Percentiles rank a stretch among this genome's conserved stretches.
Conservation (phyloP, 441 rosid genomes). For the Jatropha podagrica region DNA sequence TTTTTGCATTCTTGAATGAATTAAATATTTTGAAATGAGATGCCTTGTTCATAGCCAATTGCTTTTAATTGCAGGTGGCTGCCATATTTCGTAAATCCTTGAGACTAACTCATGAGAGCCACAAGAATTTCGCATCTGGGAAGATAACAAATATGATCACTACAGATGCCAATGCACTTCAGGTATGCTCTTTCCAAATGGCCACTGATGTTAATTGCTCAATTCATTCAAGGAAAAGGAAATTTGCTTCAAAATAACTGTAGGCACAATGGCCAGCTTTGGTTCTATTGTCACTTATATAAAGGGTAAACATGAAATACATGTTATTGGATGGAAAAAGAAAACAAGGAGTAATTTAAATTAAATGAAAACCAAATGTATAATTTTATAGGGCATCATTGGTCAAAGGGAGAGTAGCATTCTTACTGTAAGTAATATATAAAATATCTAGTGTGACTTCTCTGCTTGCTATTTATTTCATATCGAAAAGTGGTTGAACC, state of each 20-base stretch:
- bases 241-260: neutral
- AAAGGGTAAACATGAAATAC: neutral
- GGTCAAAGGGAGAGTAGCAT: neutral
- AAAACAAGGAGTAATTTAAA: neutral
- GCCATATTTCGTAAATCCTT: constrained; percentile 83
- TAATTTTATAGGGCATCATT: neutral
- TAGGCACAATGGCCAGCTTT: neutral
- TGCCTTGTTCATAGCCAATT: neutral
- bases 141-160: constrained; percentile 96
- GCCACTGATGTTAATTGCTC: constrained; percentile 1
- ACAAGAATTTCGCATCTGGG: constrained; percentile 82
- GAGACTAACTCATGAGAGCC: constrained; percentile 79
- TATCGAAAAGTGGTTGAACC: neutral
- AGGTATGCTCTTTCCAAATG: constrained; percentile 44
- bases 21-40: neutral
- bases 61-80: constrained; percentile 64
- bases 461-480: neutral
- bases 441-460: neutral
- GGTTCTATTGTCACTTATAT: neutral
- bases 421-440: neutral
- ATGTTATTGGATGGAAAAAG: neutral
- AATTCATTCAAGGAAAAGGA: neutral
- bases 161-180: constrained; percentile 83
- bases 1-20: constrained; percentile 6
- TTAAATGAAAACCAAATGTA: neutral